A percentile compares a stretch with the other conserved stretches of the same genome.
phyloP scores from a whole-genome alignment of 1,284 basidiomycete genomes.

The Agaricales sp. region DNA sequence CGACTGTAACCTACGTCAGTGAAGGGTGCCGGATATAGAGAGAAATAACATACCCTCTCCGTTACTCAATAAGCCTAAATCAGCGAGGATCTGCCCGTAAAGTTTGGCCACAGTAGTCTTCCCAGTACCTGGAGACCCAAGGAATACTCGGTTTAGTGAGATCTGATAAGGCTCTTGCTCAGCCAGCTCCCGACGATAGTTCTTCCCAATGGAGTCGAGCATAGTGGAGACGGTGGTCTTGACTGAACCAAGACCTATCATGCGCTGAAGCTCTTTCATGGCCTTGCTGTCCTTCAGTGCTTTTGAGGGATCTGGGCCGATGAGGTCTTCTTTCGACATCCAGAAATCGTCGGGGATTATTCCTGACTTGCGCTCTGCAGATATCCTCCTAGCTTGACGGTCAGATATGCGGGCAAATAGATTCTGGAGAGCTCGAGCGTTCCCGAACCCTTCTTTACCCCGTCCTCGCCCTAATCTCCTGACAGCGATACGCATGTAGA shows the following conservation, averaged over 20 bases:
- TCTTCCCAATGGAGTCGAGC: constrained; percentile 34
- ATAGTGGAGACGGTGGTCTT: constrained; percentile 44
- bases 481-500: constrained; percentile 47
- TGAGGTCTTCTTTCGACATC: constrained; percentile 41
- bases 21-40: neutral
- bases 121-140: constrained; percentile 57
- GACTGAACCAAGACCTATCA: constrained; percentile 46
- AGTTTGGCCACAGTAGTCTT: constrained; percentile 59
- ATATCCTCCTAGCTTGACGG: constrained; percentile 41
- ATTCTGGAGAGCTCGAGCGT: constrained; percentile 49
- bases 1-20: constrained; percentile 29
- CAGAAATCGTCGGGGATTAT: constrained; percentile 34
- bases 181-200: constrained; percentile 47
- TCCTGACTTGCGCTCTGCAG: constrained; percentile 28
- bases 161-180: constrained; percentile 42
- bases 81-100: constrained; percentile 50
- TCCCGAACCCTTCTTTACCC: constrained; percentile 48
- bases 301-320: constrained; percentile 49
- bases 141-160: constrained; percentile 52
- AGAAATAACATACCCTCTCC: constrained; percentile 41
- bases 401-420: constrained; percentile 32
- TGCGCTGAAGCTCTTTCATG: constrained; percentile 39
- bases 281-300: constrained; percentile 33
- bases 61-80: constrained; percentile 50
- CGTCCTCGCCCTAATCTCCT: constrained; percentile 45